Base-by-base conservation (phyloP, 345 rosid genomes). In the Erysimum cheiranthoides region DNA sequence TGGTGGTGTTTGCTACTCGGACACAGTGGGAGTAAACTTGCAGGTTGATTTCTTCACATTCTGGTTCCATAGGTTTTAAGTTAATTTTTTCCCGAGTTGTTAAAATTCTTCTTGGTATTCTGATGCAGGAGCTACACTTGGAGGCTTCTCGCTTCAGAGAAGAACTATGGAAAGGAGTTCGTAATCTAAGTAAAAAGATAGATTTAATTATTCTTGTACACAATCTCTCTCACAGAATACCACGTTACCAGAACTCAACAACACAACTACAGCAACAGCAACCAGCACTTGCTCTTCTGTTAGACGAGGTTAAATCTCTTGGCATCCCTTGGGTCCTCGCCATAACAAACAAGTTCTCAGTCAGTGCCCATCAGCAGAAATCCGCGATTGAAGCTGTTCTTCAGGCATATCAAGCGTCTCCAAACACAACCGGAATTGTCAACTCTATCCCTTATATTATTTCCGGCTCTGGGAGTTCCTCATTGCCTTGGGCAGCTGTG, bases 321-420 rank as follows among this genome's bases (percentile, higher is more conserved):
- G 96, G 97, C 70, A 90, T 94, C 70, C 98, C 98, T 27, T 94
- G 98, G 98, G 86, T 92, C 43, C 91, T 94, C 39, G 97, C 97
- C 62, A 81, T 94, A 77, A 94, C 98, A 62, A 94, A 94, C 79
- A 94, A 90, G 73, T 94, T 94, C 82, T 94, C 98, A 70, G 98
- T 94, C 47, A 94, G 97, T 75, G 97, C 96, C 1, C 97, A 94
- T 86, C 97, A 90, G 85, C 98, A 90, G 82, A 86, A 82, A 62
- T 82, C 87, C 49, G 86, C 88, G 17, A 86, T 92, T n/a, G 88
- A 89, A 80, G 84, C 92, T 65, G 92, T 88, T 67, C 68, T 94
- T 61, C 87, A 89, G 66, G 90, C 90, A 27, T 92, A 94, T 70
- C 95, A 86, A 82, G 91, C 92, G 14, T 82, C 91, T 32, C 90